Evolutionary conservation across 2,329 filamentous ascomycete species (phyloP).

Genomic region (Hymenoscyphus scutula): DNA sequence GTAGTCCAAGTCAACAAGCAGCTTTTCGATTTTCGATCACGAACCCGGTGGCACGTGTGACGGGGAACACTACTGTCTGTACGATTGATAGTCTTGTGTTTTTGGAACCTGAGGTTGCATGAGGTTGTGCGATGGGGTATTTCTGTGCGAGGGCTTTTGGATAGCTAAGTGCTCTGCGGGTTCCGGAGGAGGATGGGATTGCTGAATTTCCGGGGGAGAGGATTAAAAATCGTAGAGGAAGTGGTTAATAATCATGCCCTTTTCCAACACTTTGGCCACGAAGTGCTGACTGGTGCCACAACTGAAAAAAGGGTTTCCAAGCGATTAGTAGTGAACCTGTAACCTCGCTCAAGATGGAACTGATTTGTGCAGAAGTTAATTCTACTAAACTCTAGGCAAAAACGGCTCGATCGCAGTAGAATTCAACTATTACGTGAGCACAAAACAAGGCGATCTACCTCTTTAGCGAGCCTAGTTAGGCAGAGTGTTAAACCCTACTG

Average conservation of each 20-base stretch:
- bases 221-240: background rate
- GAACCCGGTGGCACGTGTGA: background rate
- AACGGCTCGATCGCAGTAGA: too few species aligned
- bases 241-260: background rate
- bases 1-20: constrained; percentile 2
- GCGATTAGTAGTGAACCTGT: too few species aligned
- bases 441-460: too few species aligned
- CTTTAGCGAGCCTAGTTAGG: too few species aligned
- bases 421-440: too few species aligned
- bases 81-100: constrained; percentile 4
- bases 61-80: background rate
- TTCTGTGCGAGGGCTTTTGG: background rate
- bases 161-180: too few species aligned
- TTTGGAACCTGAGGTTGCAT: background rate
- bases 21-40: background rate
- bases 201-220: background rate
- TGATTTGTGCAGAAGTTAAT: too few species aligned
- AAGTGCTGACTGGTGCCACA: too few species aligned
- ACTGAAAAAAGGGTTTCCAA: too few species aligned
- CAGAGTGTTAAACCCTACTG: too few species aligned
- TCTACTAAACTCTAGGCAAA: too few species aligned
- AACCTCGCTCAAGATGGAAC: too few species aligned
- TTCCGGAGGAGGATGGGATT: background rate
- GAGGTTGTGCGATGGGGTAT: background rate
- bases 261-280: background rate